phyloP scores from a whole-genome alignment of 176 grass and related monocot species.

The Juncus effusus region DNA sequence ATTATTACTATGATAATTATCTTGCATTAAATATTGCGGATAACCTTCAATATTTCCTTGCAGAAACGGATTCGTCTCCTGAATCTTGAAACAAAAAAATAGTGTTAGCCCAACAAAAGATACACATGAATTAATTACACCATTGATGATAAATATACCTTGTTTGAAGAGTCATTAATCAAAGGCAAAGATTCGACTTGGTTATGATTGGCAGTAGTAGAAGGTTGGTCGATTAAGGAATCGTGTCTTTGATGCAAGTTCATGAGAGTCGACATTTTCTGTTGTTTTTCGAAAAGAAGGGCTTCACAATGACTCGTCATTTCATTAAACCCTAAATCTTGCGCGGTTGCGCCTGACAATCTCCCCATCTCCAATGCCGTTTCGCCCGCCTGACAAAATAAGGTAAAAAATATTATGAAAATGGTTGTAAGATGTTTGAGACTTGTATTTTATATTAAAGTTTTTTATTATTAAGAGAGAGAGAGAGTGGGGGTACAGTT shows the following conservation, averaged over 20 bases:
- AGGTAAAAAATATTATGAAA: no score
- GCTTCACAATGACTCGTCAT: slow-evolving; percentile 51
- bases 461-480: background rate
- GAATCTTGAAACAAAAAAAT: no score
- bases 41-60: slow-evolving; percentile 41
- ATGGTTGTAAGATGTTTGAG: no score
- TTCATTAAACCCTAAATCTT: slow-evolving; percentile 39
- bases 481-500: slow-evolving; percentile 46
- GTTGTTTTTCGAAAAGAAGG: slow-evolving; percentile 73
- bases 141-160: slow-evolving; percentile 24
- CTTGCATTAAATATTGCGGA: slow-evolving; percentile 22
- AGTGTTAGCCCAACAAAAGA: no score
- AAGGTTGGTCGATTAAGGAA: slow-evolving; percentile 1
- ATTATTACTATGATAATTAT: slow-evolving; percentile 7
- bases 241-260: slow-evolving; percentile 42
- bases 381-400: slow-evolving; percentile 32
- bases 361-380: slow-evolving; percentile 32
- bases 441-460: no score
- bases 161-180: slow-evolving; percentile 12
- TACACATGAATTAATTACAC: no score
- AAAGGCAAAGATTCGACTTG: slow-evolving; percentile 13
- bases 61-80: slow-evolving; percentile 36
- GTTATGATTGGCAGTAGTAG: slow-evolving; percentile 14
- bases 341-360: slow-evolving; percentile 29
- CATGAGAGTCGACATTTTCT: slow-evolving; percentile 84